Conservation (phyloP, 768 basidiomycete genomes). For the Serendipita sp. region DNA sequence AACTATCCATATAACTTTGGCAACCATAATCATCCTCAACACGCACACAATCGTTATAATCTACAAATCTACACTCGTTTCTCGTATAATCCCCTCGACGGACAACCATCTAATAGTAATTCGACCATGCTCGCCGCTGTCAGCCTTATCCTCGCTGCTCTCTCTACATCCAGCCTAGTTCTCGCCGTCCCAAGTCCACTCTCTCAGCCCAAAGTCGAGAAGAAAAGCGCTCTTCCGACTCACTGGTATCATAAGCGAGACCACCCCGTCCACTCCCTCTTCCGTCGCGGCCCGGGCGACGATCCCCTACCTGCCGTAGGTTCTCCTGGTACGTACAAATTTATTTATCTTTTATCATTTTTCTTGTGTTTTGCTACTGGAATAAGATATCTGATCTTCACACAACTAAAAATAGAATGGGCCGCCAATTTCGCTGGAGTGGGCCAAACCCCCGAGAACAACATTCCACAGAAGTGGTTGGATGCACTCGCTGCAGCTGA, state of each 20-base stretch:
- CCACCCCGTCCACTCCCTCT: conserved; percentile 47
- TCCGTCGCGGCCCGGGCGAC: conserved; percentile 31
- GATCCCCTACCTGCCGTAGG: conserved; percentile 28
- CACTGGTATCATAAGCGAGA: conserved; percentile 47
- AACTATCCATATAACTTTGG: too few species aligned
- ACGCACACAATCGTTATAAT: too few species aligned
- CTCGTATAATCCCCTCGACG: too few species aligned
- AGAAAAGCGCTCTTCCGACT: conserved; percentile 16
- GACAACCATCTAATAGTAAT: too few species aligned
- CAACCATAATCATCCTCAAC: too few species aligned
- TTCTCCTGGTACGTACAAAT: conserved; percentile 32
- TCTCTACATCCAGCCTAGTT: not conserved
- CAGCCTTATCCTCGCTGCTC: not conserved
- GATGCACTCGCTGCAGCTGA: conserved; percentile 55
- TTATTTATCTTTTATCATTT: not conserved
- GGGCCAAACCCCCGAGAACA: conserved; percentile 16
- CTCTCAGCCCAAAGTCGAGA: not conserved
- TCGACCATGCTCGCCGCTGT: too few species aligned
- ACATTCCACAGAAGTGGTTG: conserved; percentile 54
- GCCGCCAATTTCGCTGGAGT: conserved; percentile 38
- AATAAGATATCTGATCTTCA: not conserved
- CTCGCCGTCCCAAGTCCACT: not conserved
- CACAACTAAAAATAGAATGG: conserved; percentile 35
- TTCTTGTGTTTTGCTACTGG: not conserved
- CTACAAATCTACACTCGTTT: too few species aligned